A percentile compares a stretch with the other conserved stretches of the same genome.
Evolutionary conservation across 2,329 filamentous ascomycete species (phyloP).

Genomic region (Diaporthe amygdali): DNA sequence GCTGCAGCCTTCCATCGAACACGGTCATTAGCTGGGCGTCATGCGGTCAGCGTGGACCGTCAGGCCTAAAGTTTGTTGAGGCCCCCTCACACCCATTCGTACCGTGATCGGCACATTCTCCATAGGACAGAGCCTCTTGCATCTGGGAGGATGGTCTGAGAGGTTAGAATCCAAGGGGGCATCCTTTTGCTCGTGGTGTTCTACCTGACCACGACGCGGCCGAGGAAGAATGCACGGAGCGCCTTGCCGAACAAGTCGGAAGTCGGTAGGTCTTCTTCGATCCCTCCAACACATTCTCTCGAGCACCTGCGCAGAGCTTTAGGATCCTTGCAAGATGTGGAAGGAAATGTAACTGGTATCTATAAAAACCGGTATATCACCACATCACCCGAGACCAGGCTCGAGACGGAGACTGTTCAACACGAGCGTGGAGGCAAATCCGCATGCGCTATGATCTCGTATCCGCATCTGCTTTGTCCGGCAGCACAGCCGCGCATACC

Average conservation of each 20-base stretch:
- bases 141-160: not conserved
- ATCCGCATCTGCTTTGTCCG: conserved; percentile 18
- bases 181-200: no score
- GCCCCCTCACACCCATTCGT: not conserved
- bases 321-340: not conserved
- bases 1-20: not conserved
- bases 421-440: conserved; percentile 20
- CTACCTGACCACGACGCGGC: no score
- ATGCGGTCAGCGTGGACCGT: not conserved
- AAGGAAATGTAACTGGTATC: not conserved
- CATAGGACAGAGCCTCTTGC: not conserved
- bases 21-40: not conserved
- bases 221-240: no score
- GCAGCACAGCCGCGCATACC: conserved; percentile 1
- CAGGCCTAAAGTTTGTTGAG: not conserved
- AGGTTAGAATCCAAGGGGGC: no score
- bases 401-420: not conserved
- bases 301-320: not conserved
- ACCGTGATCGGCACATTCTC: not conserved
- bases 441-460: conserved; percentile 10
- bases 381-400: not conserved
- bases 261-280: not conserved
- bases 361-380: conserved; percentile 8
- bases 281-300: not conserved
- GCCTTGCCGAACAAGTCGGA: no score